A percentile compares a stretch with the other conserved stretches of the same genome.
Evolutionary conservation across 2,329 filamentous ascomycete genomes (phyloP).

Genomic region (Ophiosphaerella herpotricha): DNA sequence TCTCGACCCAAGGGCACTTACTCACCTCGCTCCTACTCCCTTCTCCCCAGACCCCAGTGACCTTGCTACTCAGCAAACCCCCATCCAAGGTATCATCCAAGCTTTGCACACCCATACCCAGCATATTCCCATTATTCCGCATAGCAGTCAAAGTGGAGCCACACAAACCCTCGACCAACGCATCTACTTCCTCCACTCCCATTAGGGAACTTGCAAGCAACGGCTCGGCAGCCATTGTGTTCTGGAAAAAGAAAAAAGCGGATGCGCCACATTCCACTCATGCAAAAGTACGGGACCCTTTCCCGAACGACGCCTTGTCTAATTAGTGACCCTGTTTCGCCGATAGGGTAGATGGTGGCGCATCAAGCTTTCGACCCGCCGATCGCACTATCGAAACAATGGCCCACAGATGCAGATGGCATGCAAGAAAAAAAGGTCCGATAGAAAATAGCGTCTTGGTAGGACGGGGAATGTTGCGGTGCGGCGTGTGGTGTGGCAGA

Average conservation of each 20-base stretch:
- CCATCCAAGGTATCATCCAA: constrained; percentile 47
- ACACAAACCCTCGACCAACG: constrained; percentile 4
- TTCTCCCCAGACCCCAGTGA: constrained; percentile 46
- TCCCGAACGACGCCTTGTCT: too few relatives aligned
- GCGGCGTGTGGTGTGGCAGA: neutral
- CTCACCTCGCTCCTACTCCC: constrained; percentile 30
- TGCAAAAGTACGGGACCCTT: too few relatives aligned
- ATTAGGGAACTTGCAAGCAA: constrained; percentile 23
- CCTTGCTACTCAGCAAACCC: constrained; percentile 41
- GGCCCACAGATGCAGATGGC: neutral
- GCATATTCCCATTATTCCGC: neutral
- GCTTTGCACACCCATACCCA: constrained; percentile 30
- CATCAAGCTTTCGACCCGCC: too few relatives aligned
- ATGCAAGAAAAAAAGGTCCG: neutral
- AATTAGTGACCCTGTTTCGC: too few relatives aligned
- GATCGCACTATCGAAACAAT: too few relatives aligned
- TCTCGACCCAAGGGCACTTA: constrained; percentile 13
- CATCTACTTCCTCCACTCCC: constrained; percentile 22
- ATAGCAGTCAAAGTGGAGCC: too few relatives aligned
- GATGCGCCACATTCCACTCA: too few relatives aligned
- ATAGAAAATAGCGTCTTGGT: neutral
- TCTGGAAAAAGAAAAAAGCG: too few relatives aligned
- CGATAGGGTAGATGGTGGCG: too few relatives aligned
- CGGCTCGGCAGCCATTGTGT: constrained; percentile 12
- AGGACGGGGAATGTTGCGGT: neutral